Evolutionary conservation across 495 filamentous ascomycete genomes (phyloP).

Genomic region (Pseudomonodictys pantanalensis): DNA sequence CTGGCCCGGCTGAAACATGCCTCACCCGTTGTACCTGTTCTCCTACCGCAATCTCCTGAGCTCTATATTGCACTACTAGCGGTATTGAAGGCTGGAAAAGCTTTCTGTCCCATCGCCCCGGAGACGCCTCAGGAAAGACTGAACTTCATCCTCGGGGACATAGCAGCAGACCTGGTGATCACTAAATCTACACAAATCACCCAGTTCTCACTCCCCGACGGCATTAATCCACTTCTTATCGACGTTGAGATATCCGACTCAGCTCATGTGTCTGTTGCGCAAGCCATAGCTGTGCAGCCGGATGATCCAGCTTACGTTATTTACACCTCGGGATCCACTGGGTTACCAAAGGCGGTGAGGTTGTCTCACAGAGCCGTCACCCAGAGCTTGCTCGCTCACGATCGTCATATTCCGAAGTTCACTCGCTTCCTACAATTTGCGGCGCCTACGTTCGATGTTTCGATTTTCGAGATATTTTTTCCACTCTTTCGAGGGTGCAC

Average conservation of each 20-base stretch:
- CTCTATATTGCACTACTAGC: constrained; percentile 72
- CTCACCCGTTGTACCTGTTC: constrained; percentile 60
- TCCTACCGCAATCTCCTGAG: constrained; percentile 65
- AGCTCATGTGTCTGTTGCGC: not conserved
- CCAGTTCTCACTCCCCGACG: constrained; percentile 9
- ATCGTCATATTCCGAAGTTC: constrained; percentile 68
- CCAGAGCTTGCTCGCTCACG: constrained; percentile 74
- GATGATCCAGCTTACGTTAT: constrained; percentile 75
- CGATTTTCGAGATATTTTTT: constrained; percentile 87
- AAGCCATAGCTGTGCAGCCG: constrained; percentile 9
- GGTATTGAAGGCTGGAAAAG: constrained; percentile 70
- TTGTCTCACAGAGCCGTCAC: constrained; percentile 74
- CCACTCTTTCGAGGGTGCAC: constrained; percentile 67
- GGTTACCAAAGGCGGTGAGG: constrained; percentile 80
- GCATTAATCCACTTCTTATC: constrained; percentile 11
- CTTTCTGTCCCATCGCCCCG: constrained; percentile 73
- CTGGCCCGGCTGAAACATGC: constrained; percentile 11
- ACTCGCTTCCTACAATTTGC: constrained; percentile 82
- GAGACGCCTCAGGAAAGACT: constrained; percentile 71
- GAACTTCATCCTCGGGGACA: constrained; percentile 68
- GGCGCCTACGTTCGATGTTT: constrained; percentile 83
- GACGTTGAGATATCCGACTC: constrained; percentile 11
- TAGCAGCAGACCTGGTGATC: constrained; percentile 44
- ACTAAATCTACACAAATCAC: constrained; percentile 22
- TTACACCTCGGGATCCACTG: constrained; percentile 88